Base-by-base conservation (phyloP, 768 basidiomycete genomes). In the Dioszegia aurantiaca region DNA sequence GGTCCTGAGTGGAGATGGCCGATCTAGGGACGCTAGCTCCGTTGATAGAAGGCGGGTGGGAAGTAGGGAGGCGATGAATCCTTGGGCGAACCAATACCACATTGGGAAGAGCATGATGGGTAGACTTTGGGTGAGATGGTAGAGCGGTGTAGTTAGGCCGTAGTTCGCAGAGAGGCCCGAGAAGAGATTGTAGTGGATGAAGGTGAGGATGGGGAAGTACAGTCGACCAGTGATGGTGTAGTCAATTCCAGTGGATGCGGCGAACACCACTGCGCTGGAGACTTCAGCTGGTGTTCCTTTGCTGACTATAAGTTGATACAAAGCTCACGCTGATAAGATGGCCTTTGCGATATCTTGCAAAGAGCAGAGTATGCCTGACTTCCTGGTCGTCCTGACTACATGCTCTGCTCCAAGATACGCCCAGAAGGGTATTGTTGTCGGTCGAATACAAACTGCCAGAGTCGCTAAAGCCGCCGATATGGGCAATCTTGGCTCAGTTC, bases 401-500 rank as follows among this genome's bases (percentile, higher is more conserved):
- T 91, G 78, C 51, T 81, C 78, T 0, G 73, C 59, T 41, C 87
- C 83, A 55, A 93, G 79, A 67, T 84, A 88, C 4, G 83, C 55
- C 94, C 94, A 98, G 23, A 95, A 83, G 10, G 94, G 80, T 4
- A 84, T 84, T 65, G 88, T 94, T 1, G 93, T 95, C 1, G 93
- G 88, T n/a, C 95, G 82, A 24, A 94, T 78, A 49, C 86, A 83
- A 64, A 89, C 90, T 0, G 89, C 85, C 6, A 90, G 60, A 0
- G 87, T 89, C 6, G 88, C 89, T 45, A 91, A 81, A 0, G 79
- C 14, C 1, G 88, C 73, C 4, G 73, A 69, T 4, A 71, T 17
- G 23, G 61, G 37, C 1, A 76, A 56, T 41, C 56, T 69, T 10
- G 58, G 46, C 1, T 42, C 24, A 30, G 19, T 26, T 21, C 67